A percentile compares a stretch with the other conserved stretches of the same genome.
Evolutionary conservation across 768 basidiomycete species (phyloP).

Genomic region (Clitopilus hobsonii): DNA sequence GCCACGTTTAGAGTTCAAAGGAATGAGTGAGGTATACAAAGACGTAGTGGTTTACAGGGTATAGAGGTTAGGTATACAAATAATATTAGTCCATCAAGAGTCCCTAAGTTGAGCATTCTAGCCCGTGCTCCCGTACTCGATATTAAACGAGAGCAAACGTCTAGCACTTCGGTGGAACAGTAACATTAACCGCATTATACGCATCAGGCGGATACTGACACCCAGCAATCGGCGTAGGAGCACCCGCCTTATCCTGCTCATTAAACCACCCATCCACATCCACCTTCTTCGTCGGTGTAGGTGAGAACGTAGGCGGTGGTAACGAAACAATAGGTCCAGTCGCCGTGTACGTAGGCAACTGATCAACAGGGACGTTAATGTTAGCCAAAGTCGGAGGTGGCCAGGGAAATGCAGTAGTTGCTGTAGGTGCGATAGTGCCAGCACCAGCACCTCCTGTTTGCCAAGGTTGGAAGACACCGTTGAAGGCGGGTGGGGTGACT

Average conservation of each 20-base stretch:
- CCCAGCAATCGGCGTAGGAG: conserved; percentile 42
- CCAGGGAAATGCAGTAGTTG: conserved; percentile 39
- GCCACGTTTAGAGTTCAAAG: too few species aligned
- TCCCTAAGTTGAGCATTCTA: too few species aligned
- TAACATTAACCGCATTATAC: conserved; percentile 20
- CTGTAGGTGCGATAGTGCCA: conserved; percentile 44
- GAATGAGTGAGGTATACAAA: too few species aligned
- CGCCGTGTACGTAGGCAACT: conserved; percentile 60
- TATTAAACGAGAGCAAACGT: too few species aligned
- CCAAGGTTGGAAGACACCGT: conserved; percentile 42
- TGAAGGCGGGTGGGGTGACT: conserved; percentile 22
- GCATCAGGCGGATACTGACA: conserved; percentile 48
- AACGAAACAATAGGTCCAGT: conserved; percentile 56
- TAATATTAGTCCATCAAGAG: too few species aligned
- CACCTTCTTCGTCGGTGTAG: conserved; percentile 36
- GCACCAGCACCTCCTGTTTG: conserved; percentile 53
- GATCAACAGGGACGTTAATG: conserved; percentile 30
- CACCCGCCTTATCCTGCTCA: conserved; percentile 39
- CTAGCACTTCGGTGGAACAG: conserved; percentile 2
- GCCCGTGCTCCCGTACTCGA: too few species aligned
- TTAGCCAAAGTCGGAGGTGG: conserved; percentile 49
- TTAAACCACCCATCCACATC: conserved; percentile 52
- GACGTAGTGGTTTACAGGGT: too few species aligned
- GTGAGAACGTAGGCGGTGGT: conserved; percentile 48
- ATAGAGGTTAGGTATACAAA: too few species aligned